Percentiles rank a stretch among this genome's conserved stretches.
Conservation (phyloP, 2,329 filamentous ascomycete species). For the Bipolaris sorokiniana region DNA sequence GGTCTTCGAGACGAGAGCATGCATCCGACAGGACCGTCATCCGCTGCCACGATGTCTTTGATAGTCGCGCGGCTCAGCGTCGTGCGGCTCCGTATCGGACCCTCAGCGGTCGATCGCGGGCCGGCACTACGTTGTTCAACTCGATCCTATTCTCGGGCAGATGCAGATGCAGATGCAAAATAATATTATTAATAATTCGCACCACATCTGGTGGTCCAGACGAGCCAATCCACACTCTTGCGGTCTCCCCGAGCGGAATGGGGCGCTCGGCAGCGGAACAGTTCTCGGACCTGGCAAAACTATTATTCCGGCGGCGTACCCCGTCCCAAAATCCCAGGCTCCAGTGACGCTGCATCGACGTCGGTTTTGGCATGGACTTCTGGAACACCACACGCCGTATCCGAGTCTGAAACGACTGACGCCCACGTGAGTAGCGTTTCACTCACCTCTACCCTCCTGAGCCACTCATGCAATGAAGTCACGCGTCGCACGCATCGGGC, state of each 20-base stretch:
- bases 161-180: background rate
- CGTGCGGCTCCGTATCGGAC: background rate
- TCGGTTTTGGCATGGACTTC: slow-evolving; percentile 9
- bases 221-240: too few relatives aligned
- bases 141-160: background rate
- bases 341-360: slow-evolving; percentile 13
- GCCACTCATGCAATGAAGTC: slow-evolving; percentile 33
- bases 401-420: slow-evolving; percentile 11
- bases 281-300: slow-evolving; percentile 1
- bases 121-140: background rate
- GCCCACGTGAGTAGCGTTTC: slow-evolving; percentile 21
- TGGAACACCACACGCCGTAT: slow-evolving; percentile 19
- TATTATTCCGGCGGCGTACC: slow-evolving; percentile 12
- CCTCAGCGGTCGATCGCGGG: background rate
- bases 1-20: background rate
- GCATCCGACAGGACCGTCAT: background rate
- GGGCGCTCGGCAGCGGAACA: background rate
- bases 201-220: too few relatives aligned
- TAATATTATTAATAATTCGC: too few relatives aligned
- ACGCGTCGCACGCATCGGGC: slow-evolving; percentile 30
- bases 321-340: slow-evolving; percentile 5
- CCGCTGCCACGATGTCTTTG: slow-evolving; percentile 6
- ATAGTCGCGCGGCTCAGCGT: background rate
- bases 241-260: background rate
- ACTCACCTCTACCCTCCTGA: slow-evolving; percentile 4